Base-by-base conservation (phyloP, 805 yeast genomes). In the Hanseniaspora valbyensis region DNA sequence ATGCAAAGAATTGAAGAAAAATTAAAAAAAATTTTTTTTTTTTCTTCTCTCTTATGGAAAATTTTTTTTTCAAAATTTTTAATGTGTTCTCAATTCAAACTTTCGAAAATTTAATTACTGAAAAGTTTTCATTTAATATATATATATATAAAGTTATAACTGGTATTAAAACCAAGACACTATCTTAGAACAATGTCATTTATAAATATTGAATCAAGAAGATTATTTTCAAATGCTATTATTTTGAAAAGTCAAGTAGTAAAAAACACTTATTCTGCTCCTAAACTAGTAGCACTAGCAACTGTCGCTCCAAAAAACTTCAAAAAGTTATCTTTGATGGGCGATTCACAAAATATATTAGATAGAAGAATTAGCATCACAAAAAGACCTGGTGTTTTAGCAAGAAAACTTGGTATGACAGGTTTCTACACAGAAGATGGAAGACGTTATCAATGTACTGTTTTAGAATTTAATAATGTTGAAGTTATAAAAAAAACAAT, bases 321-420 rank as follows among this genome's bases (percentile, higher is more conserved):
- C 30, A 48, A 48, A 16, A 32, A 34, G 22, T 24, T 48, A 18
- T 16, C 51, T 3, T 42, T 48, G 16, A 34, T 48, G 43, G 22
- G 33, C 1, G 44, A 48, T 25, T 18, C 30, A 14, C 4, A 28
- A 9, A 25, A 40, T 21, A 32, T 40, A 22, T 8, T 48, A 30
- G 81, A 86, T 60, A 67, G 71, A 46, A 76, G 96, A 65, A 83
- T 80, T 62, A 74, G 80, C 64, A 70, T 90, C 32, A 78, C 87
- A 26, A 64, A 67, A 40, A 78, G 98, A 66, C 80, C 95, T 7
- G 98, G 98, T 12, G 69, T 86, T 19, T 67, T 90, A 26, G 95
- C 94, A 1, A 69, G 78, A 55, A 92, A 92, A 63, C 72, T 82
- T 53, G 97, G 96, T 16, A 90, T 90, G 96, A 79, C 88, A 45